Conservation (phyloP, 768 basidiomycete genomes). For the Glaciozyma antarctica region DNA sequence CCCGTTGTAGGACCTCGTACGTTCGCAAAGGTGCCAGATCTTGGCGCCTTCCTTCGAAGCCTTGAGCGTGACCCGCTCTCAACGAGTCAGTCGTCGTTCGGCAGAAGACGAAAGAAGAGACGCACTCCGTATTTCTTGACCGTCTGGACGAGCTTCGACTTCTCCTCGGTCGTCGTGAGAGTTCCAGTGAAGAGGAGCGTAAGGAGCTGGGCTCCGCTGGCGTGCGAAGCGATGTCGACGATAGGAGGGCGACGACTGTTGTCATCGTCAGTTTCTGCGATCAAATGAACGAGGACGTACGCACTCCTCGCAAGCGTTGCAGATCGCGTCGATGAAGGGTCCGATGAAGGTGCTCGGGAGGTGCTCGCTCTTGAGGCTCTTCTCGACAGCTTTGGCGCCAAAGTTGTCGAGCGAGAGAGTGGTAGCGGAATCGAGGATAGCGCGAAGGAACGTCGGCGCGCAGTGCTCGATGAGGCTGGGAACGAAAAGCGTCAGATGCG, state of each 20-base stretch:
- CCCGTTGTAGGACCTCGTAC: too few relatives aligned
- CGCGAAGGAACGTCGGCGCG: slow-evolving; percentile 7
- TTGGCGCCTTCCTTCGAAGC: too few relatives aligned
- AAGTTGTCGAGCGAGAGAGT: slow-evolving; percentile 11
- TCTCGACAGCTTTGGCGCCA: slow-evolving; percentile 22
- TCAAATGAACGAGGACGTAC: too few relatives aligned
- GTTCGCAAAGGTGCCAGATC: too few relatives aligned
- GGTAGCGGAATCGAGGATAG: slow-evolving; percentile 2
- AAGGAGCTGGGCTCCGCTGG: slow-evolving; percentile 10
- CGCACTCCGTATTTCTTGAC: background rate
- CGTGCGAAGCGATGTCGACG: slow-evolving; percentile 11
- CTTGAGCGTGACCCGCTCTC: too few relatives aligned
- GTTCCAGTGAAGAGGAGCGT: slow-evolving; percentile 1
- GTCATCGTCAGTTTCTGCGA: background rate
- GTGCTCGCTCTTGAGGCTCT: background rate
- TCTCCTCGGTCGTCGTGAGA: background rate
- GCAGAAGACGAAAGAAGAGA: too few relatives aligned
- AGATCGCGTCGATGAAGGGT: slow-evolving; percentile 3
- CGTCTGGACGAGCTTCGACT: slow-evolving; percentile 6
- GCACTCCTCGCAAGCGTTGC: background rate
- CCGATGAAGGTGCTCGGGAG: background rate
- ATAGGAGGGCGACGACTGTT: background rate
- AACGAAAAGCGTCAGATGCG: background rate
- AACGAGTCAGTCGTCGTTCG: background rate
- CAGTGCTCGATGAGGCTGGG: slow-evolving; percentile 13